These are phyloP conservation scores for Physaria fendleri DNA, from an alignment of 345 rosid species.

Conservation along the genomic window DNA sequence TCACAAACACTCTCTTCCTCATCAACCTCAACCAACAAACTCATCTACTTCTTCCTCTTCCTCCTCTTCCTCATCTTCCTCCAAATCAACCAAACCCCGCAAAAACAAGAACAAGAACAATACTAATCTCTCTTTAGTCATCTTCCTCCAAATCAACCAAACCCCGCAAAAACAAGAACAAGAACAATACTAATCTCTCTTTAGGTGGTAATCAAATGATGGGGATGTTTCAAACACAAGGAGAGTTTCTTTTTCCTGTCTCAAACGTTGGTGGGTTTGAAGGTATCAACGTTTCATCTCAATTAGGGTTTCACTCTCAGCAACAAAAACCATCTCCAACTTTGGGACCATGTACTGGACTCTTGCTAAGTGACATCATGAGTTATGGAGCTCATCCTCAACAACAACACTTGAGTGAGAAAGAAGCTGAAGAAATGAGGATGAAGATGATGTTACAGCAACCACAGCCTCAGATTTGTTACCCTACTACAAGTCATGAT, in stretches of 20 bases:
- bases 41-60: slow-evolving; percentile 37
- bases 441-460: slow-evolving; percentile 40
- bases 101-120: slow-evolving; percentile 34
- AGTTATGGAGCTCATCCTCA: slow-evolving; percentile 22
- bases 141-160: slow-evolving; percentile 55
- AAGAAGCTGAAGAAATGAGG: slow-evolving; percentile 37
- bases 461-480: slow-evolving; percentile 20
- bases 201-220: slow-evolving; percentile 27
- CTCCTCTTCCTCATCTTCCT: slow-evolving; percentile 55
- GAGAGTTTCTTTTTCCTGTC: slow-evolving; percentile 42
- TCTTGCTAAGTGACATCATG: slow-evolving; percentile 47
- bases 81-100: slow-evolving; percentile 50
- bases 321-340: slow-evolving; percentile 22
- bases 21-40: slow-evolving; percentile 9
- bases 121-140: slow-evolving; percentile 30
- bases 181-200: slow-evolving; percentile 36
- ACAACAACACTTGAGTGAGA: slow-evolving; percentile 25
- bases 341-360: slow-evolving; percentile 50
- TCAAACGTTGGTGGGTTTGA: slow-evolving; percentile 33
- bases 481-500: slow-evolving; percentile 10
- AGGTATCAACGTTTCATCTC: slow-evolving; percentile 21
- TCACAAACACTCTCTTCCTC: slow-evolving; percentile 38
- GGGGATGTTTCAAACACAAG: slow-evolving; percentile 41
- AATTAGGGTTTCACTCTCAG: slow-evolving; percentile 29
- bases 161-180: slow-evolving; percentile 32